These are phyloP conservation scores for Beauveria australis DNA, from an alignment of 2,329 filamentous ascomycete genomes.

Conservation along the genomic window DNA sequence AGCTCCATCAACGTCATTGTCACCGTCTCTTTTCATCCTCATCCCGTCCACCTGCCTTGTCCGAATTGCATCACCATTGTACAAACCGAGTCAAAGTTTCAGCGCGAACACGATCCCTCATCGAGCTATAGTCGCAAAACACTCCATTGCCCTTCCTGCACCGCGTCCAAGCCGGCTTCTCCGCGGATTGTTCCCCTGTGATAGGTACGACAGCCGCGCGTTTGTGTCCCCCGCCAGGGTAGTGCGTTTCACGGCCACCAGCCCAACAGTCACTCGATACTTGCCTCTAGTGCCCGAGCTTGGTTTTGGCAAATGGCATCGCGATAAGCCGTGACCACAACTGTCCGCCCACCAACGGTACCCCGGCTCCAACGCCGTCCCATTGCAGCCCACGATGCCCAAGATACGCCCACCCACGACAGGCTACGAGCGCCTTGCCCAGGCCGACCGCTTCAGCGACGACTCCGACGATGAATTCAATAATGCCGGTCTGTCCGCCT, in stretches of 20 bases:
- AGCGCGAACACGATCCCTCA: not conserved
- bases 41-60: not conserved
- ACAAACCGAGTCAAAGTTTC: too few species aligned
- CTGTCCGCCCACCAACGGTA: not conserved
- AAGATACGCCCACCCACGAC: constrained; percentile 63
- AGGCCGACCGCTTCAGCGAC: constrained; percentile 69
- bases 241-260: not conserved
- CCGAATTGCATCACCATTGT: not conserved
- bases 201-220: not conserved
- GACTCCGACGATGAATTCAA: constrained; percentile 59
- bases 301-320: constrained; percentile 1
- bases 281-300: not conserved
- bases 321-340: not conserved
- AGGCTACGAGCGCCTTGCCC: constrained; percentile 76
- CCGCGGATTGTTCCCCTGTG: not conserved
- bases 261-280: not conserved
- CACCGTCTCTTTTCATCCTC: not conserved
- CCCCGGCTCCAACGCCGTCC: not conserved
- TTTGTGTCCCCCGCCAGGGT: not conserved
- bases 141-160: not conserved
- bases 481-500: constrained; percentile 42
- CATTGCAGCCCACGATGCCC: constrained; percentile 43
- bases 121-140: not conserved
- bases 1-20: constrained; percentile 7
- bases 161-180: not conserved